Base-by-base conservation (phyloP, 106 monocot species). In the Dendrobium huoshanense region DNA sequence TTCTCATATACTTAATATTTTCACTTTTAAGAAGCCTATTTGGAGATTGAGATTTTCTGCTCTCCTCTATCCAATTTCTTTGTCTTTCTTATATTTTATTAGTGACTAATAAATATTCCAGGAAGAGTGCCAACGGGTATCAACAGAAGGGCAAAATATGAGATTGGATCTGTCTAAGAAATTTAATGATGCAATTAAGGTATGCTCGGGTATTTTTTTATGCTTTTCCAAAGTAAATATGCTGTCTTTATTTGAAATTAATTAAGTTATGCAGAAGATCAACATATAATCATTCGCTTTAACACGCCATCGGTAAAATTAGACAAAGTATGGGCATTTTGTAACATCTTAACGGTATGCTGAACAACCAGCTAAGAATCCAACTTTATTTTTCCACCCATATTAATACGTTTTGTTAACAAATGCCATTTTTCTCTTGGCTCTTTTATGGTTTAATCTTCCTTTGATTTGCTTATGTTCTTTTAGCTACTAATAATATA, bases 161-260 rank as follows among this genome's bases (percentile, higher is more conserved):
- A 91, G 95, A 87, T 58, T 82, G 44, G 98, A 98, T 41, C 85
- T 98, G 79, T 98, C 98, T 80, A 89, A 80, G 22, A 95, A 89
- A 82, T 98, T 98, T 78, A 93, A 87, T 82, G 90, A 98, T 88
- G 91, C 95, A 82, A 95, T 98, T 72, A 92, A 95, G 95, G 98
- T 92, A 83, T 75, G 72, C 5, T 72, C 33, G 33, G 37, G 16
- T 0, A 37, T 70, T 37, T 37, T 70, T 13, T 51, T 13, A 33
- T 70, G 70, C 70, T 37, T 70, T 70, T 70, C 70, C 37, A 70
- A 70, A 70, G 3, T 70, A 33, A 4, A 70, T 70, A 37, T 37
- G 15, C 37, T 70, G 15, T 37, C 37, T 16, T 70, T 5, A 64
- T 64, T 64, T 24, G 10, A 16, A 31, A 70, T 33, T 70, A 70